Percentiles rank a stretch among this genome's conserved stretches.
These are phyloP conservation scores for Lactarius sanguifluus DNA, from an alignment of 768 basidiomycete genomes.

Conservation along the genomic window DNA sequence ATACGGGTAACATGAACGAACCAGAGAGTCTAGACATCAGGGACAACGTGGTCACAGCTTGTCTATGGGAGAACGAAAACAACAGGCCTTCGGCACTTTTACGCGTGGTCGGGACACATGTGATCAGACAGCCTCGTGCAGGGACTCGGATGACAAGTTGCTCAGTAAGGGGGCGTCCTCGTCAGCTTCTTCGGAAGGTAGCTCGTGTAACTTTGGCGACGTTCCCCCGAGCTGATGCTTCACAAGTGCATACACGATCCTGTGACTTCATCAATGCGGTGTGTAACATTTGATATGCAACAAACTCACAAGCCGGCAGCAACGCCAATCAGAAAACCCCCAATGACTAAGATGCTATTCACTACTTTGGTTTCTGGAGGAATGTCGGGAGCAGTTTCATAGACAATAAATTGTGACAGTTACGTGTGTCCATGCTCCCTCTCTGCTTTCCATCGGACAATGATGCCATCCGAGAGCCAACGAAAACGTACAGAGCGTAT, in stretches of 20 bases:
- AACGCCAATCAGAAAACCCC: constrained; percentile 57
- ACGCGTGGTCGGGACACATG: neutral
- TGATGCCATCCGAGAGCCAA: constrained; percentile 71
- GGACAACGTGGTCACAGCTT: neutral
- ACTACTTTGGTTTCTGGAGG: constrained; percentile 59
- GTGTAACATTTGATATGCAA: constrained; percentile 2
- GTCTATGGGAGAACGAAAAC: neutral
- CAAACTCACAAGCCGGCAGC: constrained; percentile 64
- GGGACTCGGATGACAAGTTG: constrained; percentile 31
- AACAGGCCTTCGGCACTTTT: neutral
- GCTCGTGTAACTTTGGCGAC: constrained; percentile 49
- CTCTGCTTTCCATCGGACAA: constrained; percentile 77
- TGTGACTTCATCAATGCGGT: constrained; percentile 35
- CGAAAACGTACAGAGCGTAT: constrained; percentile 68
- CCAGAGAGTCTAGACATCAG: neutral
- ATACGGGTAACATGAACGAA: constrained; percentile 25
- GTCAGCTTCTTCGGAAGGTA: constrained; percentile 58
- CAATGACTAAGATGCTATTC: constrained; percentile 57
- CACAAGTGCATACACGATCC: constrained; percentile 66
- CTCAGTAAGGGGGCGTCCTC: constrained; percentile 60
- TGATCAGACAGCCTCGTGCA: constrained; percentile 26
- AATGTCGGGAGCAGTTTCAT: constrained; percentile 1
- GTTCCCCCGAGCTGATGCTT: constrained; percentile 53
- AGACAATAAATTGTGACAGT: constrained; percentile 30
- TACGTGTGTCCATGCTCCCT: constrained; percentile 73